Percentiles rank a stretch among this genome's conserved stretches.
Conservation (phyloP, 805 yeast species). For the Ogataea thermomethanolica region DNA sequence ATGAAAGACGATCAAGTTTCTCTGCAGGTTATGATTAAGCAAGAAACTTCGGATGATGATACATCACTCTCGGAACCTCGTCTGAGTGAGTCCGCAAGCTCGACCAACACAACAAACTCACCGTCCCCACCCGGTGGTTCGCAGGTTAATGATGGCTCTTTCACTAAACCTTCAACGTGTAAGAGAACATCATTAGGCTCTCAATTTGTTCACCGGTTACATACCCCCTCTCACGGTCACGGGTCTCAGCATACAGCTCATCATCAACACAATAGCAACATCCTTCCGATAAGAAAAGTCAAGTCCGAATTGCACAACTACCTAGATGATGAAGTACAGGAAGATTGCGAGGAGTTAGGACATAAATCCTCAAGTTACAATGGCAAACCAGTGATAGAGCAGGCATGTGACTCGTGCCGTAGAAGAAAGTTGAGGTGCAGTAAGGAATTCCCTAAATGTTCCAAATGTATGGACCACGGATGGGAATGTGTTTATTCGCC, state of each 20-base stretch:
- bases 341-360: background rate
- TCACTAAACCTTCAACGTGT: background rate
- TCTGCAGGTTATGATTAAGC: background rate
- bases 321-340: slow-evolving; percentile 1
- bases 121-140: background rate
- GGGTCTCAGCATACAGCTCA: slow-evolving; percentile 21
- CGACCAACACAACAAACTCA: background rate
- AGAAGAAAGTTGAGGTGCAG: slow-evolving; percentile 77
- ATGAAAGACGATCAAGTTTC: too few relatives aligned
- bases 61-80: background rate
- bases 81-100: background rate
- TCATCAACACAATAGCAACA: slow-evolving; percentile 14
- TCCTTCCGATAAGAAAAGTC: slow-evolving; percentile 10
- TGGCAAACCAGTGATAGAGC: slow-evolving; percentile 37
- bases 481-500: slow-evolving; percentile 83
- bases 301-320: slow-evolving; percentile 4
- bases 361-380: background rate
- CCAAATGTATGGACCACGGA: slow-evolving; percentile 65
- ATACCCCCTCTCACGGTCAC: slow-evolving; percentile 21
- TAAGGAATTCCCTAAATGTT: slow-evolving; percentile 71
- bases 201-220: slow-evolving; percentile 22
- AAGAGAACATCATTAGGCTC: slow-evolving; percentile 13
- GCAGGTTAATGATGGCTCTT: background rate
- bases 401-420: slow-evolving; percentile 81
- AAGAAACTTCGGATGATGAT: slow-evolving; percentile 1